phyloP scores from a whole-genome alignment of 1,284 basidiomycete species.

The Athelia sp. region DNA sequence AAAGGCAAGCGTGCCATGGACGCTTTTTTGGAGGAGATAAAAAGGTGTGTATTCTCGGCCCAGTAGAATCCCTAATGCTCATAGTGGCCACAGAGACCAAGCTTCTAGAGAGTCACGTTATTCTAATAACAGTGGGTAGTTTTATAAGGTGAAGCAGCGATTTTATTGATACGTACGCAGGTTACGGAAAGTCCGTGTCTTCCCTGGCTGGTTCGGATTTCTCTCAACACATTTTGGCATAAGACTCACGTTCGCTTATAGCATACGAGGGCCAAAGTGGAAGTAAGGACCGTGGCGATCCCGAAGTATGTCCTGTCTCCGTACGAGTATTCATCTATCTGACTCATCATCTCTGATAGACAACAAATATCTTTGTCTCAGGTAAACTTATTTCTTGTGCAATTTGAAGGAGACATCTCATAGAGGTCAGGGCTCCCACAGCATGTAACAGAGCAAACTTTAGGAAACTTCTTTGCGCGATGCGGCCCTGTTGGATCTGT shows the following conservation, averaged over 20 bases:
- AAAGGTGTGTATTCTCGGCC: conserved; percentile 50
- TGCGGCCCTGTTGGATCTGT: conserved; percentile 70
- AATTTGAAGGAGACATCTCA: too few relatives aligned
- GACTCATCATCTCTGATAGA: conserved; percentile 2
- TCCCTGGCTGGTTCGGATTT: conserved; percentile 70
- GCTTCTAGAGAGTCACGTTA: conserved; percentile 83
- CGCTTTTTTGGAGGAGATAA: conserved; percentile 88
- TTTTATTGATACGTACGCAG: conserved; percentile 17
- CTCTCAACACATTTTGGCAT: background rate
- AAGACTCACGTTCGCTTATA: conserved; percentile 15
- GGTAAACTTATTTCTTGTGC: too few relatives aligned
- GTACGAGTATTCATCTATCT: background rate
- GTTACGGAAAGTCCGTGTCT: conserved; percentile 67
- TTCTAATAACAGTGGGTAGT: conserved; percentile 60
- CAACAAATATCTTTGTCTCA: too few relatives aligned
- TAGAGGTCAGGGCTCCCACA: conserved; percentile 55
- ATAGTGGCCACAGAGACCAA: conserved; percentile 65
- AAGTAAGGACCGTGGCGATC: conserved; percentile 84
- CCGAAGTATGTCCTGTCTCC: conserved; percentile 43
- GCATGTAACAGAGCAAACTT: conserved; percentile 75
- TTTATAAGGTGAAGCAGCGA: conserved; percentile 1
- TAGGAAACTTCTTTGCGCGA: conserved; percentile 84
- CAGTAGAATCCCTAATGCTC: conserved; percentile 1
- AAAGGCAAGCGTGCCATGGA: conserved; percentile 95
- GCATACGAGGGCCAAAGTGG: conserved; percentile 87